Conservation (phyloP, 345 rosid species). For the Dovyalis caffra region DNA sequence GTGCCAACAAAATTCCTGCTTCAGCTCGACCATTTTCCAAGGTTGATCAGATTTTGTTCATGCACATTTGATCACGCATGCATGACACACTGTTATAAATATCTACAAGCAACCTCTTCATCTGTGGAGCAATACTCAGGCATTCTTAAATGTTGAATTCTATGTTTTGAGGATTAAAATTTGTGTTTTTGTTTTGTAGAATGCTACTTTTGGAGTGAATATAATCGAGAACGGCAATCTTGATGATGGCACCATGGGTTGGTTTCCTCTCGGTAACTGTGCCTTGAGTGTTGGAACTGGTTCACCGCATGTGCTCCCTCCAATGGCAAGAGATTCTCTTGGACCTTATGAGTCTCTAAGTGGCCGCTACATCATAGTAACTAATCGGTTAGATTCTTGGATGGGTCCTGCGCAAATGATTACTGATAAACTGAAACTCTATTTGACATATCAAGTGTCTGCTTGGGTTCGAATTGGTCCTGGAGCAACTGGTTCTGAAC, state of each 20-base stretch:
- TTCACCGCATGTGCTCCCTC: constrained; percentile 76
- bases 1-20: constrained; percentile 60
- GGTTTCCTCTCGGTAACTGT: constrained; percentile 93
- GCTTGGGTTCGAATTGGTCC: constrained; percentile 81
- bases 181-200: constrained; percentile 37
- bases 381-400: constrained; percentile 79
- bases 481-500: constrained; percentile 55
- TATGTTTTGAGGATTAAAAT: constrained; percentile 9
- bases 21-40: constrained; percentile 55
- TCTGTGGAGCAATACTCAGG: background rate
- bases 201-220: constrained; percentile 63
- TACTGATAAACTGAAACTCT: constrained; percentile 67
- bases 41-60: constrained; percentile 35
- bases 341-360: constrained; percentile 59
- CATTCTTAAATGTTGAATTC: background rate
- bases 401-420: constrained; percentile 96
- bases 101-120: background rate
- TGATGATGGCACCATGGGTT: constrained; percentile 50
- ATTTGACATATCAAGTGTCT: constrained; percentile 83
- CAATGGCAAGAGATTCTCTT: constrained; percentile 77
- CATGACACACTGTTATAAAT: background rate
- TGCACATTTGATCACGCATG: background rate
- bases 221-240: constrained; percentile 70
- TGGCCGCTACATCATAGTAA: constrained; percentile 63
- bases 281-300: constrained; percentile 57